A percentile compares a stretch with the other conserved stretches of the same genome.
phyloP scores from a whole-genome alignment of 2,329 filamentous ascomycete species.

The Nemania sp. region DNA sequence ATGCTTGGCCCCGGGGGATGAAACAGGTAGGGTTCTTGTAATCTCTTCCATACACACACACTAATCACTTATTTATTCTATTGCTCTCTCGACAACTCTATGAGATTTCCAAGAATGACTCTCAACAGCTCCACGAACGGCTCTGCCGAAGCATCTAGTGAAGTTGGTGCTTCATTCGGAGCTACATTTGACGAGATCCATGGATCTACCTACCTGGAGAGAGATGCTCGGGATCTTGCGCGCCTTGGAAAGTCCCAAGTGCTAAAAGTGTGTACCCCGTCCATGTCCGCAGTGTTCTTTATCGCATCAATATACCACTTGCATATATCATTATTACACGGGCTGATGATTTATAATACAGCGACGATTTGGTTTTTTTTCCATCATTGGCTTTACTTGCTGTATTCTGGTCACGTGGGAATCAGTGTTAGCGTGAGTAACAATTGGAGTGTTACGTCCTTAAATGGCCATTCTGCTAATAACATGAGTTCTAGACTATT shows the following conservation, averaged over 20 bases:
- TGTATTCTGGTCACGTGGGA: conserved; percentile 30
- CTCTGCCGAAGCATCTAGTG: conserved; percentile 6
- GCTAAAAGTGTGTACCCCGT: conserved; percentile 20
- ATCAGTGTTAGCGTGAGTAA: conserved; percentile 22
- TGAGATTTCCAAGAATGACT: not conserved
- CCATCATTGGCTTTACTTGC: conserved; percentile 28
- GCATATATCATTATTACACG: too few relatives aligned
- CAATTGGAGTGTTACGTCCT: not conserved
- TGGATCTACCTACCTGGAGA: conserved; percentile 28
- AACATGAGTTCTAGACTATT: conserved; percentile 11
- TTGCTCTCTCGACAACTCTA: not conserved
- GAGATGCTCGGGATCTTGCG: conserved; percentile 24
- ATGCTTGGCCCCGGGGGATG: too few relatives aligned
- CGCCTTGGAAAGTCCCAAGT: conserved; percentile 28
- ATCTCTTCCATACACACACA: too few relatives aligned
- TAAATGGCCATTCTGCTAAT: not conserved
- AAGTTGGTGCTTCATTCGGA: not conserved
- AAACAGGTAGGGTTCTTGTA: too few relatives aligned
- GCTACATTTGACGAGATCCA: conserved; percentile 27
- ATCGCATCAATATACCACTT: too few relatives aligned
- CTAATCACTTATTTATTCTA: too few relatives aligned
- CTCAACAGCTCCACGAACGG: not conserved
- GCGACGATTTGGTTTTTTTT: conserved; percentile 29
- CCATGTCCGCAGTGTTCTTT: too few relatives aligned
- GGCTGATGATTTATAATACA: conserved; percentile 7